Evolutionary conservation across 495 filamentous ascomycete species (phyloP), one percentile per base, ranked within the genome.

Genomic region (Annulohypoxylon bovei): DNA sequence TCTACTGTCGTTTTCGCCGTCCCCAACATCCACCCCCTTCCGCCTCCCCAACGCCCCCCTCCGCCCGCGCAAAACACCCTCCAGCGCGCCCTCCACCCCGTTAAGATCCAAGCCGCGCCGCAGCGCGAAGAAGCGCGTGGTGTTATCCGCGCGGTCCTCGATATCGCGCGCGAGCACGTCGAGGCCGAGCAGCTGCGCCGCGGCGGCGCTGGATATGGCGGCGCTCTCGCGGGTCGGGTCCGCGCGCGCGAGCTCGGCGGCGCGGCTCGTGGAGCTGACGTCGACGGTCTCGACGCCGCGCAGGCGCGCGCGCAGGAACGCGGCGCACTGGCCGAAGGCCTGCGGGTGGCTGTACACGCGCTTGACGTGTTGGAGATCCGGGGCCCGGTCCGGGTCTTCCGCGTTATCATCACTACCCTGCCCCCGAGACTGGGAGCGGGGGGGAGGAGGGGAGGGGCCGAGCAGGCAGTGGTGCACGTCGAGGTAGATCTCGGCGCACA

Each of bases 301-400:
- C 56, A 95, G 86, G 70, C 89, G 80, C 47, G 81, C 73, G 6
- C 82, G 81, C 5, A 97, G 80, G 73, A 96, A 96, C n/a, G 47
- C 65, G n/a, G 88, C 88, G 74, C 93, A 97, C 81, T 99, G 95
- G 4, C 93, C 95, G 83, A 94, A 95, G 30, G 93, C 95, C 80
- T 98, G 95, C 14, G 93, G 93, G 78, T 99, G 95, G 23, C 92
- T 94, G 80, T 97, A 97, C 49, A 99, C 77, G 39, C 85, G 81
- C 32, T 78, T 77, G 67, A 92, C 71, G 65, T 89, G 83, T 9
- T 62, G 52, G 14, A 92, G 68, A 50, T 30, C 18, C 1, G 52
- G 30, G 52, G 20, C 46, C 22, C 9, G 28, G n/a, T n/a, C n/a
- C n/a, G n/a, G n/a, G n/a, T n/a, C n/a, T n/a, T n/a, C n/a, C n/a